These are phyloP conservation scores for Cyclanthera cordifolia DNA, from an alignment of 306 rosid species.

Conservation along the genomic window DNA sequence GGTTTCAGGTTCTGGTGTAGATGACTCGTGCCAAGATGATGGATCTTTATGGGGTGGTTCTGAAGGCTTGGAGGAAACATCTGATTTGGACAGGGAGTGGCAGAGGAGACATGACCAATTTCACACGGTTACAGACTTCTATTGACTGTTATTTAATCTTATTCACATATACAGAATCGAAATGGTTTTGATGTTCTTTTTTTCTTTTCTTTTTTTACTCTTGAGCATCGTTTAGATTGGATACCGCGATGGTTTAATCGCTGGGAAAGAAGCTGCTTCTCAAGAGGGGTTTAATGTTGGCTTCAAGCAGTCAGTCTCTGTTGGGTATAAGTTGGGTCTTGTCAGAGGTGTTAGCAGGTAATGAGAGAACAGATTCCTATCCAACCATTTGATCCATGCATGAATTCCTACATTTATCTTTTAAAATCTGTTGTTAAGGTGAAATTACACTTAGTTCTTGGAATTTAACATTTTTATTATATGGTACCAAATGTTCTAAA, in stretches of 20 bases:
- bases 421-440: background rate
- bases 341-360: constrained; percentile 84
- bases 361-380: background rate
- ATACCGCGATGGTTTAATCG: constrained; percentile 71
- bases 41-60: constrained; percentile 26
- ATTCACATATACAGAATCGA: background rate
- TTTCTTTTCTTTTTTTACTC: background rate
- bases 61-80: constrained; percentile 31
- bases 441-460: background rate
- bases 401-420: background rate
- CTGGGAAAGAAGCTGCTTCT: constrained; percentile 69
- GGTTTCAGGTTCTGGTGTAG: constrained; percentile 33
- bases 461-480: background rate
- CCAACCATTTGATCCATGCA: background rate
- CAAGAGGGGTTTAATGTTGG: constrained; percentile 83
- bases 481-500: background rate
- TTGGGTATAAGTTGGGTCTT: constrained; percentile 61
- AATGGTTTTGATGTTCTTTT: background rate
- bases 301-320: constrained; percentile 51
- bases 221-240: constrained; percentile 36
- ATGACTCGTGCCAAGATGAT: constrained; percentile 26
- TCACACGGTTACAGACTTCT: constrained; percentile 36
- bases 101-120: constrained; percentile 53
- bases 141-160: background rate
- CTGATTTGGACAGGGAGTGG: constrained; percentile 66